Base-by-base conservation (phyloP, 2,329 filamentous ascomycete species). In the Scedosporium aurantiacum region DNA sequence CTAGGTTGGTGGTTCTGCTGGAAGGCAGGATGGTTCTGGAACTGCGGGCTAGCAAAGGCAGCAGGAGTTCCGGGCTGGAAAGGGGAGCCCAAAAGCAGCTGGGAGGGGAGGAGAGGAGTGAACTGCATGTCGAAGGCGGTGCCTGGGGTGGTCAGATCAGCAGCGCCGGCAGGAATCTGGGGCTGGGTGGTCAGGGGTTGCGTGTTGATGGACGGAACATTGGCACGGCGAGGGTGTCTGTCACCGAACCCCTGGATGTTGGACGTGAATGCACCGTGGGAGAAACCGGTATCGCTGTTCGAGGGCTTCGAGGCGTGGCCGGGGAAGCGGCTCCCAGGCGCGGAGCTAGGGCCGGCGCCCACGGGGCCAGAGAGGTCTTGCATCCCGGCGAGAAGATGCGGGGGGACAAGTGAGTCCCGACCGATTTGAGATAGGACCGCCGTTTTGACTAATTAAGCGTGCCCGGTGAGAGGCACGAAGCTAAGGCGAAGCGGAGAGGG, bases 71-170 rank as follows among this genome's bases (percentile, higher is more conserved):
- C 94, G 14, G 94, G 91, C 76, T 97, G 94, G 76, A 97, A 97
- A 18, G 94, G 94, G 74, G 91, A 97, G 57, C 94, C 94, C 58
- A 97, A 87, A 27, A 99, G 85, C 68, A 99, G 81, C 76, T 97
- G 91, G 40, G 93, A 97, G 41, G 94, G 94, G 43, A 99, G 84
- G 66, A 99, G 82, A 66, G 94, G 93, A 10, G 94, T 97, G 75
- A 97, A 97, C 76, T 97, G 94, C 93, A 97, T 97, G 71, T 97
- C 94, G 71, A 91, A 96, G 52, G 84, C 91, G 60, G 91, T 93
- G 52, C 89, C 91, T 16, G 94, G 92, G 25, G 89, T 93, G 66
- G 88, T 81, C 84, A 96, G 85, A 66, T 96, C 91, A 69, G 82
- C 81, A 59, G 75, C 74, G 45, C 61, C 61, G 43, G 70, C 67